Base-by-base conservation (phyloP, 768 basidiomycete species). In the Amanita muscaria region DNA sequence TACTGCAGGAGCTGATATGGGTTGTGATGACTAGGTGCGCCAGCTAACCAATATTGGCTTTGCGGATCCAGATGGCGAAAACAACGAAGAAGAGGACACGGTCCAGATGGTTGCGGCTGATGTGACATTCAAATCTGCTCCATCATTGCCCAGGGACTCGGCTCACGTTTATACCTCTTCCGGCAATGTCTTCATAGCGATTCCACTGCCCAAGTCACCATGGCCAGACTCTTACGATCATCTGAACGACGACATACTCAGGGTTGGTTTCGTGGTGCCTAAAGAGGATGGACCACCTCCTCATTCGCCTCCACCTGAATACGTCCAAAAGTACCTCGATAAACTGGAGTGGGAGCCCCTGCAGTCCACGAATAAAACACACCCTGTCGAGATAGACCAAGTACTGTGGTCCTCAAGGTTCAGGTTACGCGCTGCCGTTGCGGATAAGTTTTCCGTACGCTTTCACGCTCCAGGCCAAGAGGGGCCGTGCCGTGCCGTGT, bases 81-180 rank as follows among this genome's bases (percentile, higher is more conserved):
- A 41, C 7, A 49, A 53, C 16, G 58, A 59, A 9, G 46, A 57
- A 11, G 63, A 61, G 30, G 56, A 49, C 14, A 49, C 70, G 9
- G 44, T 59, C 2, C 69, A 72, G 33, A 62, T 75, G 58, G 55
- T 70, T 22, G 53, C 76, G 43, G 76, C 72, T 0, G 76, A 77
- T 50, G 62, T 77, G 37, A 60, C 56, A 0, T 64, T 75, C 46
- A 51, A 58, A 6, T 49, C 53, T 3, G 21, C 59, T 8, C 54
- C 56, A 9, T 56, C 61, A 8, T 40, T 51, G 7, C 30, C 53
- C 5, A 50, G 48, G 2, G 41, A 51, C 25, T 52, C 53, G 29
- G 51, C 60, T 8, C 32, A 38, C 16, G 51, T 49, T 23, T 59
- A 59, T 14, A 39, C 63, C 27, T 57, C 61, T 6, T 40, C 55